A percentile compares a stretch with the other conserved stretches of the same genome.
Evolutionary conservation across 192 early-diverging fungal species (phyloP).

Genomic region (Pilobolus umbonatus): DNA sequence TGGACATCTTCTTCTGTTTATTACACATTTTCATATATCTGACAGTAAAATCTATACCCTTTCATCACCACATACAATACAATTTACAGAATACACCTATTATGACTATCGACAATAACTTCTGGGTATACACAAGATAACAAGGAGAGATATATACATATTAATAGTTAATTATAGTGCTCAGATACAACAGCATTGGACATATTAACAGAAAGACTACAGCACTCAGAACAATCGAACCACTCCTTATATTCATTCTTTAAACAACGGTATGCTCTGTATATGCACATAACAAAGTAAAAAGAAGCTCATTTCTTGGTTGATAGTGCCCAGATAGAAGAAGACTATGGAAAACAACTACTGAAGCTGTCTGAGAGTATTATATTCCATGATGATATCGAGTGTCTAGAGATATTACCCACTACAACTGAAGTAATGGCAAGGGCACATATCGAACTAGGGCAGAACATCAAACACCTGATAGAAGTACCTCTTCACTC

Average conservation of each 20-base stretch:
- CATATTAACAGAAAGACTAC: background rate
- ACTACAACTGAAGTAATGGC: slow-evolving; percentile 57
- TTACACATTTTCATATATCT: too few relatives aligned
- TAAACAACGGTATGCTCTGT: background rate
- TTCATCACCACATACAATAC: too few relatives aligned
- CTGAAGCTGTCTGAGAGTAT: slow-evolving; percentile 28
- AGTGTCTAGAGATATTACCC: slow-evolving; percentile 48
- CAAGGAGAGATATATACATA: too few relatives aligned
- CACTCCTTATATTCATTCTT: background rate
- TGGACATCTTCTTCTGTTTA: too few relatives aligned
- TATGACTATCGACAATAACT: too few relatives aligned
- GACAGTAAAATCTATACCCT: too few relatives aligned
- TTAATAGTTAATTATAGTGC: too few relatives aligned
- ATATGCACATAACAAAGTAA: background rate
- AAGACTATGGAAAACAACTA: slow-evolving; percentile 64
- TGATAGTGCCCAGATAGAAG: slow-evolving; percentile 57
- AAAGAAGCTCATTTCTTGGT: background rate
- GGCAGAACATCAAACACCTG: slow-evolving; percentile 56
- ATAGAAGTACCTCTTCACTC: slow-evolving; percentile 48
- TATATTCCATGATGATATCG: slow-evolving; percentile 12
- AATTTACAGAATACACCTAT: too few relatives aligned
- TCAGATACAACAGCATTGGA: background rate
- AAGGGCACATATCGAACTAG: slow-evolving; percentile 56
- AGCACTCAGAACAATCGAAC: background rate
- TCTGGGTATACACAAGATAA: too few relatives aligned